phyloP scores from a whole-genome alignment of 2,329 filamentous ascomycete species.

The Leptographium radiaticola region DNA sequence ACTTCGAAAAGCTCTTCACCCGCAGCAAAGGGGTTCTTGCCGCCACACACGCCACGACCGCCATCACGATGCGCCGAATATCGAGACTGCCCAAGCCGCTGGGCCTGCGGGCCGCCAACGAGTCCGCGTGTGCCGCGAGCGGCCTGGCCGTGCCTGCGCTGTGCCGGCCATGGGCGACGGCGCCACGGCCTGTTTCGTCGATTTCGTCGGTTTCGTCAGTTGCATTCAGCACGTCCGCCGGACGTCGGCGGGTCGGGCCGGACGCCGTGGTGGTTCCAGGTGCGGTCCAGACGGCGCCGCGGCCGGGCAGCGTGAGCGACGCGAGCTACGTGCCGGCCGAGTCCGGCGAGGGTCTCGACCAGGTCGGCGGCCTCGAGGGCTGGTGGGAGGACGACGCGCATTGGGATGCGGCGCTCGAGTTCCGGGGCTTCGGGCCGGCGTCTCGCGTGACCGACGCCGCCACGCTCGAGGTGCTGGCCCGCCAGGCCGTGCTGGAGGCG shows the following conservation, averaged over 20 bases:
- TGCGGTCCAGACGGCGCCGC: constrained; percentile 14
- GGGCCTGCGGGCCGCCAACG: neutral
- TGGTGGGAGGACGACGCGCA: constrained; percentile 45
- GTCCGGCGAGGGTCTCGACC: constrained; percentile 29
- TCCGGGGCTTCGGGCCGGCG: constrained; percentile 28
- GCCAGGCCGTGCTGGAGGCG: constrained; percentile 39
- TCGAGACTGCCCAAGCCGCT: constrained; percentile 18
- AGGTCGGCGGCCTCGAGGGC: constrained; percentile 29
- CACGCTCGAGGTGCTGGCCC: constrained; percentile 33
- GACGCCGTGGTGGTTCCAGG: constrained; percentile 14
- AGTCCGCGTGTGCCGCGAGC: neutral
- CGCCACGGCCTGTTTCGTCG: no score
- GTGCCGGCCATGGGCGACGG: neutral
- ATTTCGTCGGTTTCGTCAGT: no score
- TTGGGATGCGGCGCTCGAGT: constrained; percentile 33
- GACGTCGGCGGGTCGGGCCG: neutral
- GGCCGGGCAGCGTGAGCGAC: constrained; percentile 18
- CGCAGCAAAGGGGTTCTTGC: neutral
- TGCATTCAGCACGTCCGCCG: neutral
- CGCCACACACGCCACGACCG: neutral
- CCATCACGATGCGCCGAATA: constrained; percentile 28
- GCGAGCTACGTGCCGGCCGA: constrained; percentile 33
- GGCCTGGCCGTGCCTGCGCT: neutral
- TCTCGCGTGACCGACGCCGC: constrained; percentile 28
- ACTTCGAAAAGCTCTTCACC: neutral